Evolutionary conservation across 2,329 filamentous ascomycete genomes (phyloP), one percentile per base, ranked within the genome.

Genomic region (Sporothrix curviconia): DNA sequence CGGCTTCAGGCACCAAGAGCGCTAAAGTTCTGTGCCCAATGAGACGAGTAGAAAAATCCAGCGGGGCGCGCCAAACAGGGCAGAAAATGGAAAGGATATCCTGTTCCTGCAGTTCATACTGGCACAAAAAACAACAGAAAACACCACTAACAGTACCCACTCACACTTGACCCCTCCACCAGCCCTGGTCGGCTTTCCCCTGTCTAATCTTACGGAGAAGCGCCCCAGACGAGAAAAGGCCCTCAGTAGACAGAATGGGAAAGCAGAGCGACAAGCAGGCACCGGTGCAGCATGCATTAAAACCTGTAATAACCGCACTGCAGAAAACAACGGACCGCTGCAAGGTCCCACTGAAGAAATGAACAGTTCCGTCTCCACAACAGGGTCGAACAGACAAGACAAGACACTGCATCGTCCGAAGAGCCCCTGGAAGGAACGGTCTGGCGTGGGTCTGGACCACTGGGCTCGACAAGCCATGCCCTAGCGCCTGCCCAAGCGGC

Each of bases 281-380:
- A n/a, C 32, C 25, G 8, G 25, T 30, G 9, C 46, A 50, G 30
- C 19, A 34, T 47, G 44, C 30, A 49, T 4, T 17, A 49, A 34
- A 30, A 22, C n/a, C 46, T 50, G 46, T 24, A 14, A 11, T 49
- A 12, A 34, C 24, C 17, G 46, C 34, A 7, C 11, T 49, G 46
- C 30, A 36, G 17, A 49, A 49, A 6, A 36, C 34, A 34, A 49
- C n/a, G 30, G n/a, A 14, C 24, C 9, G 15, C 37, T 54, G 39
- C 39, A 54, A 36, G 39, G 51, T 32, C 25, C 39, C 39, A 54
- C 51, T 54, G 40, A 55, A 55, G 42, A 47, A 50, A n/a, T n/a
- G n/a, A n/a, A n/a, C n/a, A n/a, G 11, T 15, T 7, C 6, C 32
- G 40, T 53, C 36, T 43, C 25, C 37, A 51, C 49, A n/a, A 11